Evolutionary conservation across 768 basidiomycete species (phyloP).

Genomic region (Candolleomyces eurysporus): DNA sequence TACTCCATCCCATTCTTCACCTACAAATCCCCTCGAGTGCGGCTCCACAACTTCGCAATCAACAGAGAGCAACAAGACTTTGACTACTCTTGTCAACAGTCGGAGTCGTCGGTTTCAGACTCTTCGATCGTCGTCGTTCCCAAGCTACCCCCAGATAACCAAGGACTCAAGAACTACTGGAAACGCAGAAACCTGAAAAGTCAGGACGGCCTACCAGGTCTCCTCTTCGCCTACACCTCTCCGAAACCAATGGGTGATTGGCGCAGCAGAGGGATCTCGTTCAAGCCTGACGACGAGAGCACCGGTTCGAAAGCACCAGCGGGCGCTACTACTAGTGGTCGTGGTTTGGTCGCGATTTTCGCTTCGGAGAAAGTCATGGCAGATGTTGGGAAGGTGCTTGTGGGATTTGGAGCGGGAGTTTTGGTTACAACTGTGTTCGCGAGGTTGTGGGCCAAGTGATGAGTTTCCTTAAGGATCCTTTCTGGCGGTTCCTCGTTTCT

Average conservation of each 20-base stretch:
- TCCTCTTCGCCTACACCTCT: constrained; percentile 25
- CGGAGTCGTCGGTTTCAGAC: not conserved
- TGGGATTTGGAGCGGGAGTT: constrained; percentile 2
- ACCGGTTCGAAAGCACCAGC: not conserved
- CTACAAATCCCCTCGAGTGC: constrained; percentile 47
- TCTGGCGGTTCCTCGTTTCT: too few species aligned
- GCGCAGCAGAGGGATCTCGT: not conserved
- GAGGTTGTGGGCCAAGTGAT: not conserved
- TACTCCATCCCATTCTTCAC: constrained; percentile 54
- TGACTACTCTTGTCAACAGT: constrained; percentile 28
- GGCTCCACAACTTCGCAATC: constrained; percentile 38
- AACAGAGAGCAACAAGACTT: constrained; percentile 29
- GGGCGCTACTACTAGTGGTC: too few species aligned
- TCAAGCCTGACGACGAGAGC: not conserved
- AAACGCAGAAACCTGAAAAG: constrained; percentile 33
- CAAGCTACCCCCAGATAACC: constrained; percentile 19
- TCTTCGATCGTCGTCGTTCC: not conserved
- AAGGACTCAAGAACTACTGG: constrained; percentile 55
- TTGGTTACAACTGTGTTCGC: not conserved
- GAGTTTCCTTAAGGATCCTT: too few species aligned
- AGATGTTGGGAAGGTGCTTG: not conserved
- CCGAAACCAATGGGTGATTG: not conserved
- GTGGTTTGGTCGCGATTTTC: too few species aligned
- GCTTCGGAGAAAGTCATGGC: not conserved
- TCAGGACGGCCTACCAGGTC: constrained; percentile 50